Base-by-base conservation (phyloP, 768 basidiomycete genomes). In the Tephrocybe sp. region DNA sequence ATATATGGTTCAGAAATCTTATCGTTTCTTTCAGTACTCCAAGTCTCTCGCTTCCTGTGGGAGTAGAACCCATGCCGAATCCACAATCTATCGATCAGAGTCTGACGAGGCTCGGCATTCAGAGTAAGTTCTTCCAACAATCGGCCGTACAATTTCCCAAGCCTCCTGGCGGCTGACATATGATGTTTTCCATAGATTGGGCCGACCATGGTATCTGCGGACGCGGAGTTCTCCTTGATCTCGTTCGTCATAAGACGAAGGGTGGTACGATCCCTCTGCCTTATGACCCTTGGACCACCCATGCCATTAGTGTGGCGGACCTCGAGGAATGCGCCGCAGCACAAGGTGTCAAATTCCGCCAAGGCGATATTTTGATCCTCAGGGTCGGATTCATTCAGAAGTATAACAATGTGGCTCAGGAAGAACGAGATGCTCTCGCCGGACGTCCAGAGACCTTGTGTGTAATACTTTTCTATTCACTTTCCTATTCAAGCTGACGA, bases 121-220 rank as follows among this genome's bases (percentile, higher is more conserved):
- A 88, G 57, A 85, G 85, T 86, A 52, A 2, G 82, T 23, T 44
- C 18, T 15, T 13, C n/a, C n/a, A n/a, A n/a, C n/a, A n/a, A n/a
- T n/a, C 9, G 19, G 27, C 10, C 19, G 33, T 45, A 36, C 33
- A n/a, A 15, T 34, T 4, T 34, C 33, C 33, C 33, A n/a, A 11
- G 11, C 6, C 5, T 29, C 40, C 33, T 42, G 31, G 25, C 4
- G 34, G 34, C 22, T 53, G 9, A 49, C 47, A n/a, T 44, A 16
- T 12, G 27, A 5, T 29, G 6, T 18, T 47, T 30, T 36, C 3
- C 18, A n/a, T 49, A 86, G 85, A 86, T 59, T 86, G 83, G 84
- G 80, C 85, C 1, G 74, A 73, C 16, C 85, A 85, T 57, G 84
- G 85, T 1, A 84, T 86, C 36, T 82, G 81, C 45, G 83, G 84